phyloP scores from a whole-genome alignment of 345 rosid species.

The Syzygium jambos region DNA sequence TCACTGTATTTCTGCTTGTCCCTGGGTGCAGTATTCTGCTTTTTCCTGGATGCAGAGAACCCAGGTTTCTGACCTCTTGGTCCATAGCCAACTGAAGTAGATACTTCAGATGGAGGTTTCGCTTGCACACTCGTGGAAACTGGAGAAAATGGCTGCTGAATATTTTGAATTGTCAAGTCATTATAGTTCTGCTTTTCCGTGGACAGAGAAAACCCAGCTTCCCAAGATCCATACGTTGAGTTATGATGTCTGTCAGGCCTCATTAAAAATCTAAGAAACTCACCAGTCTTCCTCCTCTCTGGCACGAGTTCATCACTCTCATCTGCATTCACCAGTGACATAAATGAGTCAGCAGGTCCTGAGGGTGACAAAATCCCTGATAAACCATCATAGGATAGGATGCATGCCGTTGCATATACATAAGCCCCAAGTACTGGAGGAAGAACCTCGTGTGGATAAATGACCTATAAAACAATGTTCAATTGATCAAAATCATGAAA shows the following conservation, averaged over 20 bases:
- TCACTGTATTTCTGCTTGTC: background rate
- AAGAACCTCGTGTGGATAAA: slow-evolving; percentile 42
- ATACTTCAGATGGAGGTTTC: background rate
- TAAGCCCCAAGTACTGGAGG: slow-evolving; percentile 69
- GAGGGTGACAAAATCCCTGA: slow-evolving; percentile 27
- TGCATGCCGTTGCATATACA: slow-evolving; percentile 36
- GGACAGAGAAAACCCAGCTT: background rate
- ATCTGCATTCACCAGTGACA: slow-evolving; percentile 34
- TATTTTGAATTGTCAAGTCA: background rate
- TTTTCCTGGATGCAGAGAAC: background rate
- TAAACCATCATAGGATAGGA: slow-evolving; percentile 57
- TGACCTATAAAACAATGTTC: slow-evolving; percentile 32
- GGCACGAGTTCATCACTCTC: slow-evolving; percentile 22
- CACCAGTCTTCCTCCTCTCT: slow-evolving; percentile 1
- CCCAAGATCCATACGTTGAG: background rate
- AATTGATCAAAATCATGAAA: background rate
- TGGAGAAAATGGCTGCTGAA: background rate
- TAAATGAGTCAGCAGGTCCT: slow-evolving; percentile 26
- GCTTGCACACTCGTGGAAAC: background rate
- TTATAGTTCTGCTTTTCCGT: slow-evolving; percentile 3
- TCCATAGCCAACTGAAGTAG: background rate
- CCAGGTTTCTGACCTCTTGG: background rate
- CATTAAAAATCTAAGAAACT: slow-evolving; percentile 8
- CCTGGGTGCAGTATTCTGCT: background rate
- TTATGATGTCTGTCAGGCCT: background rate